Base-by-base conservation (phyloP, 2,329 filamentous ascomycete genomes). In the Elsinoe perseae region DNA sequence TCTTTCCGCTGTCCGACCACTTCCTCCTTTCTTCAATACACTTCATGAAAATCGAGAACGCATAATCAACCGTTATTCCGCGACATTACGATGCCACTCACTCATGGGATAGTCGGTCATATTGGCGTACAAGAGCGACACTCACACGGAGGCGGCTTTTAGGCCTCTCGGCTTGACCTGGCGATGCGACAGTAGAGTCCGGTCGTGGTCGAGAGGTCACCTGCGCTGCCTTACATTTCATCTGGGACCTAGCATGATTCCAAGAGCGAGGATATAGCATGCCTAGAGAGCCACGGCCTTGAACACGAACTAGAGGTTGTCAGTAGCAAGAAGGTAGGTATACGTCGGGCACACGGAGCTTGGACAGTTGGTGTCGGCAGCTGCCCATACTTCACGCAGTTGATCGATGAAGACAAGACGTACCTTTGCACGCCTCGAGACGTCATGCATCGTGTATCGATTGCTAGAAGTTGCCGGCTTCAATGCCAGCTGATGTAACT, bases 11-110 rank as follows among this genome's bases (percentile, higher is more conserved):
- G 10, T 9, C 3, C 14, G 20, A 14, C 9, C 30, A 38, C 30
- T 16, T 40, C 50, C 30, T 56, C 30, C 14, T 36, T 34, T 34
- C 27, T 38, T 56, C 42, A 12, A 46, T 48, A 56, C 53, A 56
- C 53, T 56, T 56, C 42, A 46, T 56, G 52, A 54, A 54, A 42
- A 54, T 42, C 25, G 20, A 36, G 53, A 56, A 56, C 53, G 53
- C 53, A 56, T 56, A 56, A 56, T 56, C 53, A 56, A 56, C 53
- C 53, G 53, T n/a, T 27, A 56, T 46, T 27, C 34, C 53, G 40
- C 40, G 18, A 28, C 27, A 25, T 27, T 30, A 8, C 25, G 44
- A 18, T 8, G 20, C n/a, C 30, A 34, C 30, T 32, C 10, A 36
- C 38, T 27, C 21, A 32, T 40, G 53, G 40, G 21, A 36, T 48